Evolutionary conservation across 2,329 filamentous ascomycete species (phyloP).

Genomic region (Trichoderma hamatum): DNA sequence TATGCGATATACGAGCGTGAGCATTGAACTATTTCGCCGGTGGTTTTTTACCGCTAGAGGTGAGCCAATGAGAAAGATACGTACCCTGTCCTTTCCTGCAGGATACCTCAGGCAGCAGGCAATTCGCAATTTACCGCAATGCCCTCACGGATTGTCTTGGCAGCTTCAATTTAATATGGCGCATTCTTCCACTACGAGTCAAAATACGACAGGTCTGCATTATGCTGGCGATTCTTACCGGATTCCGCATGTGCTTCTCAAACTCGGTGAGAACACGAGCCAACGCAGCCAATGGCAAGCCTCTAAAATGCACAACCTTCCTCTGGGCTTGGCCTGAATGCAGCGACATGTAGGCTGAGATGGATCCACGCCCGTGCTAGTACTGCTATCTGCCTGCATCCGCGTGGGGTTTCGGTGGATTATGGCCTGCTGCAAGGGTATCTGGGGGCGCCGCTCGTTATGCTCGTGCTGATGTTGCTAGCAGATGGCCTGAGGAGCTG

Average conservation of each 20-base stretch:
- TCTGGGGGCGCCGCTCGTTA: neutral
- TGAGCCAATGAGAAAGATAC: neutral
- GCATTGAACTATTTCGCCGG: neutral
- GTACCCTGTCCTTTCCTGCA: neutral
- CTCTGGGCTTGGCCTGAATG: conserved; percentile 6
- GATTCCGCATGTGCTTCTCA: neutral
- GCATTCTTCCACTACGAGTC: neutral
- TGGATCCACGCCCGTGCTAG: conserved; percentile 2
- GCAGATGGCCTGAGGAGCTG: neutral
- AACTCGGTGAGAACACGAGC: neutral
- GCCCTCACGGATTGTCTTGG: neutral
- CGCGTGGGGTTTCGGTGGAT: conserved; percentile 16
- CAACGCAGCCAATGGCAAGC: neutral
- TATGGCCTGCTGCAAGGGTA: conserved; percentile 3
- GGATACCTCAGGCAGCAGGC: conserved; percentile 4
- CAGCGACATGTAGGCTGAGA: neutral
- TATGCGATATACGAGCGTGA: neutral
- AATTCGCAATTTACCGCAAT: neutral
- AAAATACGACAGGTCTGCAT: conserved; percentile 14
- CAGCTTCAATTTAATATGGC: neutral
- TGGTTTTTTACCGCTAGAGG: neutral
- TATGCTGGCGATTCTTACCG: neutral
- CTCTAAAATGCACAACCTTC: neutral
- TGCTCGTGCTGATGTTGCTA: neutral
- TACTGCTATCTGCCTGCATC: neutral